Percentiles rank a stretch among this genome's conserved stretches.
Conservation (phyloP, 2,329 filamentous ascomycete genomes). For the Xylariales sp. region DNA sequence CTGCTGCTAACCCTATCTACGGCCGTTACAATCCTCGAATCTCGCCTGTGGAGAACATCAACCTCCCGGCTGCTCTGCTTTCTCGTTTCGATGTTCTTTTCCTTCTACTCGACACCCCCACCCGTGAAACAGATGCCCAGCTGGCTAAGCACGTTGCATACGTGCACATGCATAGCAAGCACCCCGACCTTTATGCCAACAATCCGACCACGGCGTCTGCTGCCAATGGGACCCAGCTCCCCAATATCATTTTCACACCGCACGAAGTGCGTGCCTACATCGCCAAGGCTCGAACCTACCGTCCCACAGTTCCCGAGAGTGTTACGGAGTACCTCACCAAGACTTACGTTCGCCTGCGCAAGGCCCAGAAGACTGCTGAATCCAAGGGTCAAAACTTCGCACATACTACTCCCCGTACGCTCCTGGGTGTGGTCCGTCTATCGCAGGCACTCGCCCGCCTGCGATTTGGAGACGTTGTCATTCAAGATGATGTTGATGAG, state of each 20-base stretch:
- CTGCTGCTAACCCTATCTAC: constrained; percentile 94
- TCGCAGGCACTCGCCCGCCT: constrained; percentile 91
- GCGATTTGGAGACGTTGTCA: constrained; percentile 79
- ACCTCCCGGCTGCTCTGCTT: constrained; percentile 91
- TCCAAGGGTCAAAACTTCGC: constrained; percentile 88
- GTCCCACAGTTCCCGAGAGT: constrained; percentile 76
- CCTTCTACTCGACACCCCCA: constrained; percentile 91
- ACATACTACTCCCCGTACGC: constrained; percentile 88
- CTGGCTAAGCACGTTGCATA: constrained; percentile 92
- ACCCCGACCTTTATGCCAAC: constrained; percentile 64
- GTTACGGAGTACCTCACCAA: constrained; percentile 97
- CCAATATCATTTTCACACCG: constrained; percentile 74
- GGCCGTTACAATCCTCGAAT: constrained; percentile 97
- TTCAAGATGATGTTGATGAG: constrained; percentile 92
- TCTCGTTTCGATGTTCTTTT: constrained; percentile 98
- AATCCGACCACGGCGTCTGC: constrained; percentile 40
- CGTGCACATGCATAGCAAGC: constrained; percentile 94
- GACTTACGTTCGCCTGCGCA: constrained; percentile 91
- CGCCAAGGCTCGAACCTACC: constrained; percentile 83
- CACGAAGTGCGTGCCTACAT: constrained; percentile 96
- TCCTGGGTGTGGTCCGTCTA: constrained; percentile 87
- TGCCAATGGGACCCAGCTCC: constrained; percentile 21
- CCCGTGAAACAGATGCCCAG: constrained; percentile 84
- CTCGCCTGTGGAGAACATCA: constrained; percentile 98
- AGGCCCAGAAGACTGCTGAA: constrained; percentile 88